Evolutionary conservation across 305 asterid species (phyloP), one percentile per base, ranked within the genome.

Genomic region (Lippia alba): DNA sequence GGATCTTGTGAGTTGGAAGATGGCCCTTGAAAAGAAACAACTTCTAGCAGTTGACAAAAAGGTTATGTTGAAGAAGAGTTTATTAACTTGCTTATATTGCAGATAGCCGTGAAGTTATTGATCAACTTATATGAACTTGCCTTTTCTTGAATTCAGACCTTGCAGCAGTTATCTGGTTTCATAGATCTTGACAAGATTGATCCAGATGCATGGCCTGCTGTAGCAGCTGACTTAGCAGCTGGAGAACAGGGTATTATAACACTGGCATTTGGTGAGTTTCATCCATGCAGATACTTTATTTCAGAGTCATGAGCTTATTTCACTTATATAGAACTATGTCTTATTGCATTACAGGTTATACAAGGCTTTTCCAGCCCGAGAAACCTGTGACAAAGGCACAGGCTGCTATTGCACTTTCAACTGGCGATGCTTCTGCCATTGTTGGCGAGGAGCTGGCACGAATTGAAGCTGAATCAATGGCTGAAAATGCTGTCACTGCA

Each of bases 151-250:
- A 60, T 58, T 45, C 82, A 94, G 99, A 71, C 79, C 61, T 69
- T 91, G 86, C 94, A 86, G 89, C 92, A 81, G 83, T 68, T 85
- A 77, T 85, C 95, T 40, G 97, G 99, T 70, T 94, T 88, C 88
- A 94, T 94, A 61, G 99, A 94, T 78, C 74, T 86, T 74, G 97
- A 80, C 76, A 94, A 91, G 91, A 91, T 94, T 51, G 61, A 94
- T 75, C 97, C 88, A 64, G 99, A 87, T 84, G 99, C 99, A 71
- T 91, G 97, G 99, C 97, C 99, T 61, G 94, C 97, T 45, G 78
- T 94, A 74, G 96, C 73, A 55, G 97, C 97, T 68, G 99, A 94
- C 80, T 68, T 88, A 70, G 78, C 89, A 70, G 89, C 91, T 39
- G 97, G 93, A 63, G 99, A 94, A 77, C 97, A 91, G 81, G 89